Conservation (phyloP, 2,329 filamentous ascomycete species). For the Neocucurbitaria cava region DNA sequence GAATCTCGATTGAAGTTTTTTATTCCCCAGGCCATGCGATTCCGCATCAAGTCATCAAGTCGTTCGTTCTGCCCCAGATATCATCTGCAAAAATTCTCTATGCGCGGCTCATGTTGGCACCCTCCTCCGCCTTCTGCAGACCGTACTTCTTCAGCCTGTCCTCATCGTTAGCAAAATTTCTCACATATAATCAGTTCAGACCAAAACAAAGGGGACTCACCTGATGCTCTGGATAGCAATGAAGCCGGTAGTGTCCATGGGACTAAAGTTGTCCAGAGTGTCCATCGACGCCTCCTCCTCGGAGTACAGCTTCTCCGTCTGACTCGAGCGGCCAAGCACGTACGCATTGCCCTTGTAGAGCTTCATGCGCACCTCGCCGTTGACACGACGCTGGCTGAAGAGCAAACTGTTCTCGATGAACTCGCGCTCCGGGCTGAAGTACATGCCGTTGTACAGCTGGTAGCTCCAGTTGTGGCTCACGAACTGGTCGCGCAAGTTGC, state of each 20-base stretch:
- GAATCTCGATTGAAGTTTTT: neutral
- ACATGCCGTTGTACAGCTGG: slow-evolving; percentile 66
- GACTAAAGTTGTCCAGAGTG: slow-evolving; percentile 71
- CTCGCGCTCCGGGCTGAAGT: slow-evolving; percentile 75
- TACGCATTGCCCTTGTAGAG: slow-evolving; percentile 72
- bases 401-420: slow-evolving; percentile 68
- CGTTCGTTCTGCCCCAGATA: neutral
- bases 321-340: slow-evolving; percentile 65
- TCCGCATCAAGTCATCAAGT: neutral
- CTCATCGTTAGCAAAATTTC: neutral
- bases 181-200: neutral
- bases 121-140: slow-evolving; percentile 47
- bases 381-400: slow-evolving; percentile 50
- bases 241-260: slow-evolving; percentile 71
- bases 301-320: slow-evolving; percentile 74
- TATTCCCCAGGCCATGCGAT: too few species aligned
- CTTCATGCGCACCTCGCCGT: slow-evolving; percentile 64
- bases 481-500: slow-evolving; percentile 74
- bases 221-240: slow-evolving; percentile 73
- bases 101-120: slow-evolving; percentile 35
- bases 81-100: slow-evolving; percentile 10
- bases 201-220: neutral
- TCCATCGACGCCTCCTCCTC: slow-evolving; percentile 74
- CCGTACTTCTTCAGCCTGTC: slow-evolving; percentile 52
- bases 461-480: slow-evolving; percentile 60